Conservation (phyloP, 768 basidiomycete genomes). For the Leccinum sublutescens region DNA sequence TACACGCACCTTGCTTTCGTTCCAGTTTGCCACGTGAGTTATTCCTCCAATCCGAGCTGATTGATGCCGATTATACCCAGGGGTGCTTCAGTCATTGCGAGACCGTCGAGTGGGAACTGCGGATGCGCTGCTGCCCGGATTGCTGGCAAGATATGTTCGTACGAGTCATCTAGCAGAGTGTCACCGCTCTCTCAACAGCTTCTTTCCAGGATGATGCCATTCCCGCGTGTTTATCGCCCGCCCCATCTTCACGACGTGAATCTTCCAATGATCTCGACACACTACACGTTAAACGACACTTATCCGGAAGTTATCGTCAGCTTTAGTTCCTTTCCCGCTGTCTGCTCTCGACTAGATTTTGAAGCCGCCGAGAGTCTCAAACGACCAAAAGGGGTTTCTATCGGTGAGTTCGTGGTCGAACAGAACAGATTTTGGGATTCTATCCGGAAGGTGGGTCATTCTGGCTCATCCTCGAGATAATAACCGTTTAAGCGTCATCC, state of each 20-base stretch:
- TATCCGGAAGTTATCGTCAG: background rate
- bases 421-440: background rate
- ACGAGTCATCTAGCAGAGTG: background rate
- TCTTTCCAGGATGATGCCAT: slow-evolving; percentile 2
- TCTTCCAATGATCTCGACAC: background rate
- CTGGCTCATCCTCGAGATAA: background rate
- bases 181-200: background rate
- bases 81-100: slow-evolving; percentile 3
- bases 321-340: accelerated
- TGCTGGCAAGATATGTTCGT: slow-evolving; percentile 13
- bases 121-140: slow-evolving; percentile 7
- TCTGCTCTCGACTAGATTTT: background rate
- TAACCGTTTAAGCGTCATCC: background rate
- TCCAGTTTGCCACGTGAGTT: slow-evolving; percentile 31
- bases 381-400: background rate
- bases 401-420: background rate
- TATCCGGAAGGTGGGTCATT: slow-evolving; percentile 2
- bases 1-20: slow-evolving; percentile 31
- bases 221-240: no score
- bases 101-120: slow-evolving; percentile 11
- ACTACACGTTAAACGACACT: background rate
- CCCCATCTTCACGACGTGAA: background rate
- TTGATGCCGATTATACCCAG: background rate
- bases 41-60: background rate
- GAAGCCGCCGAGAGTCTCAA: background rate